A percentile compares a stretch with the other conserved stretches of the same genome.
Evolutionary conservation across 371 early-diverging fungal genomes (phyloP).

Genomic region (Mucor sp.): DNA sequence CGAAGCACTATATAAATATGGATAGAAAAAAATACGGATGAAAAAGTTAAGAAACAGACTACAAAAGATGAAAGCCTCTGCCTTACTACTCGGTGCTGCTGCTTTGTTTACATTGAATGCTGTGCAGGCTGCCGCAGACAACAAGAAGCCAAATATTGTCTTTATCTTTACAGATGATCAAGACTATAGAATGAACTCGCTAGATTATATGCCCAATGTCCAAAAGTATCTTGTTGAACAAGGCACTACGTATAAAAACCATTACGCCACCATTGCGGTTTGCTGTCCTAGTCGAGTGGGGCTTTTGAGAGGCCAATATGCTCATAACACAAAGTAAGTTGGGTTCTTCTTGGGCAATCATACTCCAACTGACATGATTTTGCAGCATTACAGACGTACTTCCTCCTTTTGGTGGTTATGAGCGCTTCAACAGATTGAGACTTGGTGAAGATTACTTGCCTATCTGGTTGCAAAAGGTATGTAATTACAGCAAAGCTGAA

Average conservation of each 20-base stretch:
- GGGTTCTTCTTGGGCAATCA: not conserved
- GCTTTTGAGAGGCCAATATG: conserved; percentile 60
- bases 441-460: conserved; percentile 56
- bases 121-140: not conserved
- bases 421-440: conserved; percentile 47
- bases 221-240: conserved; percentile 61
- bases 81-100: conserved; percentile 3
- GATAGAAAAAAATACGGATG: not conserved
- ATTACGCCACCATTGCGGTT: conserved; percentile 65
- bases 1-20: not conserved
- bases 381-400: conserved; percentile 50
- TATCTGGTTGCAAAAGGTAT: conserved; percentile 37
- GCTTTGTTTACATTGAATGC: not conserved
- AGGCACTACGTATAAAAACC: conserved; percentile 62
- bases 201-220: conserved; percentile 65
- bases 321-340: conserved; percentile 62
- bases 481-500: not conserved
- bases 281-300: conserved; percentile 70
- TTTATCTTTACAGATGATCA: conserved; percentile 71
- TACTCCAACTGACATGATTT: not conserved
- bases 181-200: conserved; percentile 54
- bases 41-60: not conserved
- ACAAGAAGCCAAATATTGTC: conserved; percentile 57
- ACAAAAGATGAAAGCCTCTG: not conserved
- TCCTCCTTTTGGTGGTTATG: conserved; percentile 63